Conservation (phyloP, 2,329 filamentous ascomycete species). For the Cercospora zeina region DNA sequence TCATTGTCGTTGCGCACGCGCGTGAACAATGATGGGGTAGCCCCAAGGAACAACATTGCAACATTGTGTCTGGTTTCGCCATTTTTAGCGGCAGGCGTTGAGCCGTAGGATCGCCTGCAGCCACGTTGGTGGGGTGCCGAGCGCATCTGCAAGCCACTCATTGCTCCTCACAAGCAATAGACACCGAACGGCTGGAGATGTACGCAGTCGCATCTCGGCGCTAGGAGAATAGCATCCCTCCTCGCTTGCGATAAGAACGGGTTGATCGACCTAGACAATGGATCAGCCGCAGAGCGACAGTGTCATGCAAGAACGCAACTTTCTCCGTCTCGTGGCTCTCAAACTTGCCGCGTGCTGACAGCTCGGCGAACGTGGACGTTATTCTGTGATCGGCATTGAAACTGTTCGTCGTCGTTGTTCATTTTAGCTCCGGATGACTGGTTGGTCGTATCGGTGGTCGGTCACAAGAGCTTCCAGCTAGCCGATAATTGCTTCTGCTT, state of each 20-base stretch:
- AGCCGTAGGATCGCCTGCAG: conserved; percentile 2
- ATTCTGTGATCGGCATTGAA: background rate
- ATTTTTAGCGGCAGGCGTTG: background rate
- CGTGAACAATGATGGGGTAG: background rate
- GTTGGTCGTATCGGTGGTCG: background rate
- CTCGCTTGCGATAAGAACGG: conserved; percentile 10
- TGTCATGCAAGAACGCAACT: background rate
- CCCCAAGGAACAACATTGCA: background rate
- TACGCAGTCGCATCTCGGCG: background rate
- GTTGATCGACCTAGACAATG: background rate
- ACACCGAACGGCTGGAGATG: background rate
- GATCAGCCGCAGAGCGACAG: conserved; percentile 1
- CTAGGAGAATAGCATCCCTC: conserved; percentile 2
- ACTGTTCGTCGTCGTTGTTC: background rate
- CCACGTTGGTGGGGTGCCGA: conserved; percentile 6
- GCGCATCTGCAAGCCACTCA: conserved; percentile 2
- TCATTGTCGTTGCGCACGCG: background rate
- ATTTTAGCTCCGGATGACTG: background rate
- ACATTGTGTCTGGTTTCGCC: background rate
- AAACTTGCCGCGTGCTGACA: conserved; percentile 2
- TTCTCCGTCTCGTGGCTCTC: background rate
- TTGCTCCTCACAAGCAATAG: background rate
- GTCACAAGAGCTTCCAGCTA: background rate
- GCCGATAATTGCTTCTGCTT: conserved; percentile 5
- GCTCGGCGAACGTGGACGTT: background rate